Evolutionary conservation across 352 stramenopile species (phyloP).

Genomic region (Globisporangium spiculum): DNA sequence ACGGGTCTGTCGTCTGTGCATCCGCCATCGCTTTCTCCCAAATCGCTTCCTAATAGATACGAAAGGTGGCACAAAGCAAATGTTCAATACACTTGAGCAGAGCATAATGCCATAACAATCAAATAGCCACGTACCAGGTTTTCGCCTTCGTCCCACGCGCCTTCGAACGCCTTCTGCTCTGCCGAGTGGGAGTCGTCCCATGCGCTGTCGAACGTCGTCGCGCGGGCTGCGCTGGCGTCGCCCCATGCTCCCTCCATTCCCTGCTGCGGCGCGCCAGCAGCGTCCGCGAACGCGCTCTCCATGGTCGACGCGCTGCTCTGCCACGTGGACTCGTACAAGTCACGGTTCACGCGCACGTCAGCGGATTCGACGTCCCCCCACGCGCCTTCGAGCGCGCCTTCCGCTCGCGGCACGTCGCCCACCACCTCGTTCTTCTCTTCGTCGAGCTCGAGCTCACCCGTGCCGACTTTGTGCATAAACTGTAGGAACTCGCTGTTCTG

Average conservation of each 20-base stretch:
- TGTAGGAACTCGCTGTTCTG: constrained; percentile 86
- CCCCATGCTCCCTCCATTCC: constrained; percentile 46
- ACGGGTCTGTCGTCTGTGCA: constrained; percentile 62
- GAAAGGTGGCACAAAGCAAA: constrained; percentile 3
- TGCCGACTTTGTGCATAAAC: constrained; percentile 83
- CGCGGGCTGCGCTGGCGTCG: constrained; percentile 24
- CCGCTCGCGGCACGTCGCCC: constrained; percentile 30
- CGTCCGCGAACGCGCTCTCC: constrained; percentile 53
- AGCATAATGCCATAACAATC: neutral
- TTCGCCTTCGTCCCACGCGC: constrained; percentile 54
- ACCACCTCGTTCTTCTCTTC: constrained; percentile 76
- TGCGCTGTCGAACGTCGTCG: constrained; percentile 37
- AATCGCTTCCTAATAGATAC: constrained; percentile 43
- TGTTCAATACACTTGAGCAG: constrained; percentile 4
- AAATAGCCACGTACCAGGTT: constrained; percentile 39
- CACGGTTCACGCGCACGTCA: constrained; percentile 56
- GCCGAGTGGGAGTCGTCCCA: constrained; percentile 47
- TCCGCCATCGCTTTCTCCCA: constrained; percentile 82
- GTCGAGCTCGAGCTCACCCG: constrained; percentile 70
- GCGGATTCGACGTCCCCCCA: constrained; percentile 37
- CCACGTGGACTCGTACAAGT: constrained; percentile 60
- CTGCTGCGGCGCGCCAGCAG: constrained; percentile 14
- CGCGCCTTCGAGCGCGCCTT: constrained; percentile 62
- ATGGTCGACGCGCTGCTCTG: constrained; percentile 36
- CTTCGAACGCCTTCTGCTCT: constrained; percentile 56